Percentiles rank a stretch among this genome's conserved stretches.
Conservation (phyloP, 2,329 filamentous ascomycete species). For the Aspergillus vadensis region DNA sequence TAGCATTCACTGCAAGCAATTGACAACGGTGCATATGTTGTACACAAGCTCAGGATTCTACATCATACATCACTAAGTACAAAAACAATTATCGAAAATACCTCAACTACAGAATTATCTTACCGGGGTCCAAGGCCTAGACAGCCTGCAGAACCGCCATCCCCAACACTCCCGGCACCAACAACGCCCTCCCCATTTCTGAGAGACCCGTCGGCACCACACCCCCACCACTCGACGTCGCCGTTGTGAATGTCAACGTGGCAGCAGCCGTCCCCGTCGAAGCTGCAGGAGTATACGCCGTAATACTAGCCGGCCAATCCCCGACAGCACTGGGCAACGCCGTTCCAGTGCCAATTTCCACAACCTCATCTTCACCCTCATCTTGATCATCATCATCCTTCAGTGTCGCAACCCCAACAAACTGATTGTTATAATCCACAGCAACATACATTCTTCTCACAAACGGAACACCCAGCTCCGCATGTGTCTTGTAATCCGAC, state of each 20-base stretch:
- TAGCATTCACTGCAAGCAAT: too few relatives aligned
- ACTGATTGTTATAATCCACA: constrained; percentile 9
- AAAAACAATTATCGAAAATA: too few relatives aligned
- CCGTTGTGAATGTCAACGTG: not conserved
- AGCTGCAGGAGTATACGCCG: constrained; percentile 10
- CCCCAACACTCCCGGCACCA: too few relatives aligned
- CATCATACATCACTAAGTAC: too few relatives aligned
- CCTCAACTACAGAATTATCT: too few relatives aligned
- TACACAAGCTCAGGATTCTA: too few relatives aligned
- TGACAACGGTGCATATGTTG: too few relatives aligned
- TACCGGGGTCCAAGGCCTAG: too few relatives aligned
- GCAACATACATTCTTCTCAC: constrained; percentile 7
- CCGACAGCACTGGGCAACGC: constrained; percentile 7
- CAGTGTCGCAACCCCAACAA: constrained; percentile 1
- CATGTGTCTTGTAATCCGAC: not conserved
- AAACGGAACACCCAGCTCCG: not conserved
- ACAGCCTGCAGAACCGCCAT: too few relatives aligned
- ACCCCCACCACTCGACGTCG: constrained; percentile 6
- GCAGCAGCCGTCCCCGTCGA: not conserved
- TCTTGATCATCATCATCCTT: not conserved
- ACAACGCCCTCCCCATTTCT: not conserved
- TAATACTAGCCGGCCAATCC: constrained; percentile 4
- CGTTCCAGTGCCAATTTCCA: constrained; percentile 8
- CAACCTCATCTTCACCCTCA: not conserved
- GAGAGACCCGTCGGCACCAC: not conserved